Evolutionary conservation across 345 rosid species (phyloP).

Genomic region (Aquilaria yunnanensis): DNA sequence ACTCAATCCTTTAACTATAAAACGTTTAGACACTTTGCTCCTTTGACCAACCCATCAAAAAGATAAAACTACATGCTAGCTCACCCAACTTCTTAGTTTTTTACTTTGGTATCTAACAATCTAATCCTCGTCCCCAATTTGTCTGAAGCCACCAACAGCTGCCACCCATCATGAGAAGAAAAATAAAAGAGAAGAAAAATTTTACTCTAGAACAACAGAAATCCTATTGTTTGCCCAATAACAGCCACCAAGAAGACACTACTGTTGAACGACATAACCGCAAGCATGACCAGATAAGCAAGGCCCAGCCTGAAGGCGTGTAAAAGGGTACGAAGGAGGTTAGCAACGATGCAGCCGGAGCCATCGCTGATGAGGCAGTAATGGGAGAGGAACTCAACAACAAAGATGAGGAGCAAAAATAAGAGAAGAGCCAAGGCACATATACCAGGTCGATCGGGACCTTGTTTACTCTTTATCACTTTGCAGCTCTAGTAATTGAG

Average conservation of each 20-base stretch:
- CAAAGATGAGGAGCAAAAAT: conserved; percentile 37
- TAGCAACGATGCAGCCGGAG: conserved; percentile 24
- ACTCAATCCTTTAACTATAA: too few species aligned
- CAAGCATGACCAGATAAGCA: conserved; percentile 65
- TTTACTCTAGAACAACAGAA: conserved; percentile 51
- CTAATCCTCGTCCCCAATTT: too few species aligned
- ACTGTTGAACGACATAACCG: conserved; percentile 81
- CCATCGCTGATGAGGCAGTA: conserved; percentile 15
- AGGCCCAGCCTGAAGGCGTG: conserved; percentile 49
- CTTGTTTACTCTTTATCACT: too few species aligned
- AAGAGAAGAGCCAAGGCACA: conserved; percentile 41
- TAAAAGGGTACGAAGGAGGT: conserved; percentile 41
- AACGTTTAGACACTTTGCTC: too few species aligned
- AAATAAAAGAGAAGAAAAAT: conserved; percentile 15
- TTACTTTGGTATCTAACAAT: too few species aligned
- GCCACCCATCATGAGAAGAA: too few species aligned
- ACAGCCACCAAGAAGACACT: conserved; percentile 72
- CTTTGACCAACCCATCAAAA: too few species aligned
- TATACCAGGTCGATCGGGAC: conserved; percentile 35
- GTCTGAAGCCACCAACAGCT: too few species aligned
- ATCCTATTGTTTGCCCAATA: conserved; percentile 61
- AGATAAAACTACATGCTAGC: too few species aligned
- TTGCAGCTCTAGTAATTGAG: too few species aligned
- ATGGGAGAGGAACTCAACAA: conserved; percentile 57
- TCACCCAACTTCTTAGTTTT: too few species aligned